Conservation (phyloP, 805 yeast genomes). For the Yueomyces sp. region DNA sequence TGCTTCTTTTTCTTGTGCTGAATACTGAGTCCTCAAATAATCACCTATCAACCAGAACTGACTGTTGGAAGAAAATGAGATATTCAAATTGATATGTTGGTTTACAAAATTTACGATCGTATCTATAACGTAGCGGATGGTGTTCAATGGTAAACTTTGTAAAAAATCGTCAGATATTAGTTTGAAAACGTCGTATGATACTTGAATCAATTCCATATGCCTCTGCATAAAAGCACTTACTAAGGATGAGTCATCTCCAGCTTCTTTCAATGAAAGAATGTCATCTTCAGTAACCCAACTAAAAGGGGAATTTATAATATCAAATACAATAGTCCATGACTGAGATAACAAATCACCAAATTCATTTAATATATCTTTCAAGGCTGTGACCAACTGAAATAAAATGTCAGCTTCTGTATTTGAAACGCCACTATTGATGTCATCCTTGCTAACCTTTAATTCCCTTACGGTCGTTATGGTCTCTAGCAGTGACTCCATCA, state of each 20-base stretch:
- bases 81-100: slow-evolving; percentile 65
- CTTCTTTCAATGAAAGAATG: slow-evolving; percentile 13
- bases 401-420: slow-evolving; percentile 59
- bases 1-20: slow-evolving; percentile 1
- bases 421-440: slow-evolving; percentile 24
- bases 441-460: slow-evolving; percentile 13
- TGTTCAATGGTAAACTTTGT: slow-evolving; percentile 52
- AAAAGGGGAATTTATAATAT: slow-evolving; percentile 47
- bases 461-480: slow-evolving; percentile 31
- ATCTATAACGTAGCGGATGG: slow-evolving; percentile 52
- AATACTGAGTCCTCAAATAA: slow-evolving; percentile 30
- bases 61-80: slow-evolving; percentile 82
- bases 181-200: slow-evolving; percentile 71
- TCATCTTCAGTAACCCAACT: slow-evolving; percentile 23
- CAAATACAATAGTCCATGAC: slow-evolving; percentile 68
- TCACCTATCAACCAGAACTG: slow-evolving; percentile 90
- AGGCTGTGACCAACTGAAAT: slow-evolving; percentile 43
- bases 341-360: slow-evolving; percentile 47
- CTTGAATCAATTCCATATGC: slow-evolving; percentile 36
- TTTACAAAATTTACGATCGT: slow-evolving; percentile 57
- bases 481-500: slow-evolving; percentile 35
- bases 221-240: slow-evolving; percentile 31
- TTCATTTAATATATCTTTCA: slow-evolving; percentile 64
- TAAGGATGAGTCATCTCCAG: slow-evolving; percentile 16
- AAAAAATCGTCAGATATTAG: slow-evolving; percentile 78